phyloP scores from a whole-genome alignment of 2,329 filamentous ascomycete species.

The Purpureocillium lavendulum region DNA sequence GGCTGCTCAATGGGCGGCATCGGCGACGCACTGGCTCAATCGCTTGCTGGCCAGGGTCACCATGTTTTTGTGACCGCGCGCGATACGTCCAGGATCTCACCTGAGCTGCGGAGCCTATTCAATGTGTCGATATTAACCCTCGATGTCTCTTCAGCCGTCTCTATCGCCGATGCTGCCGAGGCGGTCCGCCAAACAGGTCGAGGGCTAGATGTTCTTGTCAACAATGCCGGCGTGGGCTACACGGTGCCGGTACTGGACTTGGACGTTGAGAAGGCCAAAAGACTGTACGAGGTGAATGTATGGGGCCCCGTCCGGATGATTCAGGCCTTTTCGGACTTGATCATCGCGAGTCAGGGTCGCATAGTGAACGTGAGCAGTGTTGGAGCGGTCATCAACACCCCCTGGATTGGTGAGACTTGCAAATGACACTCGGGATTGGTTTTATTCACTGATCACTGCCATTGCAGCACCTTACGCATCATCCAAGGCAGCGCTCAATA shows the following conservation, averaged over 20 bases:
- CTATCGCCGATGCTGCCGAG: slow-evolving; percentile 9
- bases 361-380: slow-evolving; percentile 22
- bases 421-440: too few species aligned
- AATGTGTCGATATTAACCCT: slow-evolving; percentile 16
- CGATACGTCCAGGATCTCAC: slow-evolving; percentile 13
- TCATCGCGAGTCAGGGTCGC: slow-evolving; percentile 14
- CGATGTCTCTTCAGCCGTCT: slow-evolving; percentile 18
- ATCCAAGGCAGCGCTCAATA: slow-evolving; percentile 7
- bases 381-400: slow-evolving; percentile 13
- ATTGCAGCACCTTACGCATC: slow-evolving; percentile 5
- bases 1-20: slow-evolving; percentile 16
- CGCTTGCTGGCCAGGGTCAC: slow-evolving; percentile 11
- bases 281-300: slow-evolving; percentile 20
- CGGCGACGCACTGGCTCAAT: slow-evolving; percentile 12
- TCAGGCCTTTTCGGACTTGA: slow-evolving; percentile 16
- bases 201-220: slow-evolving; percentile 20
- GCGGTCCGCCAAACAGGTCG: slow-evolving; percentile 1
- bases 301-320: slow-evolving; percentile 19
- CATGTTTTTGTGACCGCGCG: slow-evolving; percentile 22
- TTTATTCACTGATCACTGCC: too few species aligned
- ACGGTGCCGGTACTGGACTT: slow-evolving; percentile 17
- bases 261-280: slow-evolving; percentile 12
- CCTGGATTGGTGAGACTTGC: slow-evolving; percentile 5
- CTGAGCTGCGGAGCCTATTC: slow-evolving; percentile 10
- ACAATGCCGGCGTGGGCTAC: slow-evolving; percentile 20